Evolutionary conservation across 1,284 basidiomycete genomes (phyloP).

Genomic region (Cutaneotrichosporon cutaneum): DNA sequence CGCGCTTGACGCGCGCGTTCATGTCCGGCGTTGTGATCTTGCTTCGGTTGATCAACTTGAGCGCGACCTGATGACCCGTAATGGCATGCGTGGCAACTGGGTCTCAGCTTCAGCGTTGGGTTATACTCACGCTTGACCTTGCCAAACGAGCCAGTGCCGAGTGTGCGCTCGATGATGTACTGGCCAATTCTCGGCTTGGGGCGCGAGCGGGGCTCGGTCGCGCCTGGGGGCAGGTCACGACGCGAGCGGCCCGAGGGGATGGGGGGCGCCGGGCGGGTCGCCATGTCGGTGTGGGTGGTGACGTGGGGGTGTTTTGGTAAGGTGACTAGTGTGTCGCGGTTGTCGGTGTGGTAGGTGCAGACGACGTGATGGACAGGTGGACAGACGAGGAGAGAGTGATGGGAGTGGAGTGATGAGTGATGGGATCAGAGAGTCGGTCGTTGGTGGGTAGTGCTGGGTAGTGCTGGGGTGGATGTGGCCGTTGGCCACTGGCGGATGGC

Average conservation of each 20-base stretch:
- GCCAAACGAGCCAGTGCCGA: conserved; percentile 81
- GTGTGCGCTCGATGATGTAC: conserved; percentile 56
- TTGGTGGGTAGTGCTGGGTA: too few relatives aligned
- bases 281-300: conserved; percentile 29
- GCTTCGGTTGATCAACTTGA: conserved; percentile 96
- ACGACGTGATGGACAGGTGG: not conserved
- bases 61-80: conserved; percentile 92
- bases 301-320: not conserved
- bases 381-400: not conserved
- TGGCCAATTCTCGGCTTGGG: conserved; percentile 51
- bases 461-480: too few relatives aligned
- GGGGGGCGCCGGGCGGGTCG: conserved; percentile 47
- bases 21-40: conserved; percentile 90
- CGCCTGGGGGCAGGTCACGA: conserved; percentile 18
- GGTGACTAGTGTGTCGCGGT: not conserved
- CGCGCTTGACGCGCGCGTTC: conserved; percentile 85
- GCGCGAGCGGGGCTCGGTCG: conserved; percentile 21
- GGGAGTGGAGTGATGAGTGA: not conserved
- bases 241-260: conserved; percentile 30
- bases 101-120: not conserved
- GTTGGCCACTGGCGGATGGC: too few relatives aligned
- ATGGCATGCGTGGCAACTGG: conserved; percentile 90
- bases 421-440: too few relatives aligned
- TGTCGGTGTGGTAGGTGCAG: not conserved
- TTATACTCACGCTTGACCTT: conserved; percentile 87